phyloP scores from a whole-genome alignment of 2,329 filamentous ascomycete species.

The Penicillium griseofulvum region DNA sequence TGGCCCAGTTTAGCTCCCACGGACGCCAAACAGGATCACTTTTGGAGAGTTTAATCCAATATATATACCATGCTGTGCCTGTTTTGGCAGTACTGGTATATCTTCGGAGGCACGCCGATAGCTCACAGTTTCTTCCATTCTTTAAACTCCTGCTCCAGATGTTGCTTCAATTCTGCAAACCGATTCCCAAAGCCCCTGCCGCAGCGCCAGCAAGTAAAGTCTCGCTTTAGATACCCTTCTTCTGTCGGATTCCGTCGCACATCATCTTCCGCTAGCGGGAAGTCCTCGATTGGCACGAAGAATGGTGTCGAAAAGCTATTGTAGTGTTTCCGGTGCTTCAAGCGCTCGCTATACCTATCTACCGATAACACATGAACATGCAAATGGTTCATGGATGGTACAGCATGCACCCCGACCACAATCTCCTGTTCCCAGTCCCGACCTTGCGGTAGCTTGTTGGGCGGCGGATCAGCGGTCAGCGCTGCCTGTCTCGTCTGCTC shows the following conservation, averaged over 20 bases:
- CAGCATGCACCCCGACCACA: constrained; percentile 75
- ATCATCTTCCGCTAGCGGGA: constrained; percentile 70
- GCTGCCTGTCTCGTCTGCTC: constrained; percentile 66
- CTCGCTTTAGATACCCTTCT: constrained; percentile 60
- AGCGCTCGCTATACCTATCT: constrained; percentile 69
- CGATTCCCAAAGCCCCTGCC: constrained; percentile 68
- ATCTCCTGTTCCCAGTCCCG: constrained; percentile 77
- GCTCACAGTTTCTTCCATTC: constrained; percentile 66
- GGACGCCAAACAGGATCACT: constrained; percentile 4
- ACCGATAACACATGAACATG: constrained; percentile 84
- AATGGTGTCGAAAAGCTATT: constrained; percentile 87
- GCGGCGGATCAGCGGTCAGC: constrained; percentile 55
- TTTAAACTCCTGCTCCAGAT: constrained; percentile 72
- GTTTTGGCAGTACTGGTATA: neutral
- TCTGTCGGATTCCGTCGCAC: constrained; percentile 56
- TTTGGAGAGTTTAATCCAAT: constrained; percentile 4
- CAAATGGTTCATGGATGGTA: constrained; percentile 87
- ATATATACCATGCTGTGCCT: constrained; percentile 1
- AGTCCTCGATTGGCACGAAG: constrained; percentile 73
- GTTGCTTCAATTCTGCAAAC: constrained; percentile 71
- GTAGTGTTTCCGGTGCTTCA: constrained; percentile 86
- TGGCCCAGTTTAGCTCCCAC: constrained; percentile 6
- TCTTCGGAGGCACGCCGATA: neutral
- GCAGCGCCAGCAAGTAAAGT: constrained; percentile 84
- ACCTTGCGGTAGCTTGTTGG: constrained; percentile 62